phyloP scores from a whole-genome alignment of 352 stramenopile genomes.

The Phytophthora pistaciae region DNA sequence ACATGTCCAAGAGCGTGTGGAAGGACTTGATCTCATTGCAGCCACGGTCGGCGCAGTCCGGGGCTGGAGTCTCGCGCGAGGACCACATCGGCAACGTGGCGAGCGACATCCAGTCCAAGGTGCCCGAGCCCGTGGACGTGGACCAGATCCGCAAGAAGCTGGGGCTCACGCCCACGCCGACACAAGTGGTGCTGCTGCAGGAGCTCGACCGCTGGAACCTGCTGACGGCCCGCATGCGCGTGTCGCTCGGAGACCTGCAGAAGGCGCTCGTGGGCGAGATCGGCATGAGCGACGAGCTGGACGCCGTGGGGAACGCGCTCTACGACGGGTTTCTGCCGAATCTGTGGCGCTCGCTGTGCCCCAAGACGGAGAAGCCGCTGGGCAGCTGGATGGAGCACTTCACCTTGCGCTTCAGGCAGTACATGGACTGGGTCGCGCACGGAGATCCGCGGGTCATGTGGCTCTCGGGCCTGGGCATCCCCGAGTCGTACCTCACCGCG shows the following conservation, averaged over 20 bases:
- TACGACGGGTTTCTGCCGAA: conserved; percentile 95
- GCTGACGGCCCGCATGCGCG: conserved; percentile 86
- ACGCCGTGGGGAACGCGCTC: conserved; percentile 91
- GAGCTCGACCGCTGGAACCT: conserved; percentile 97
- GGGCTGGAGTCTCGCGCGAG: conserved; percentile 90
- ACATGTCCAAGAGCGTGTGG: conserved; percentile 96
- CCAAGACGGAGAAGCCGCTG: conserved; percentile 95
- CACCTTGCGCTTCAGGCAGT: conserved; percentile 88
- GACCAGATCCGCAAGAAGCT: conserved; percentile 88
- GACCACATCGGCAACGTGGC: conserved; percentile 92
- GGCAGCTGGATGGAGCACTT: conserved; percentile 97
- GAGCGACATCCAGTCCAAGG: conserved; percentile 92
- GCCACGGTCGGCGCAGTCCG: conserved; percentile 81
- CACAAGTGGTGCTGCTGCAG: conserved; percentile 94
- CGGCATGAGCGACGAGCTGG: conserved; percentile 96
- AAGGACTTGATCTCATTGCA: conserved; percentile 94
- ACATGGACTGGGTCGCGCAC: conserved; percentile 91
- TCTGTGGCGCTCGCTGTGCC: conserved; percentile 91
- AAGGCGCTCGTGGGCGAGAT: conserved; percentile 96
- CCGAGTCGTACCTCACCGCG: conserved; percentile 96
- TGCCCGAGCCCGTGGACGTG: conserved; percentile 90
- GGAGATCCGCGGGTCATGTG: conserved; percentile 94
- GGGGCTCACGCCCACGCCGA: conserved; percentile 80
- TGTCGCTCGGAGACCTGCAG: conserved; percentile 90
- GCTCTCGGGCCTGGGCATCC: conserved; percentile 95